Conservation (phyloP, 495 filamentous ascomycete species). For the Halenospora varia region DNA sequence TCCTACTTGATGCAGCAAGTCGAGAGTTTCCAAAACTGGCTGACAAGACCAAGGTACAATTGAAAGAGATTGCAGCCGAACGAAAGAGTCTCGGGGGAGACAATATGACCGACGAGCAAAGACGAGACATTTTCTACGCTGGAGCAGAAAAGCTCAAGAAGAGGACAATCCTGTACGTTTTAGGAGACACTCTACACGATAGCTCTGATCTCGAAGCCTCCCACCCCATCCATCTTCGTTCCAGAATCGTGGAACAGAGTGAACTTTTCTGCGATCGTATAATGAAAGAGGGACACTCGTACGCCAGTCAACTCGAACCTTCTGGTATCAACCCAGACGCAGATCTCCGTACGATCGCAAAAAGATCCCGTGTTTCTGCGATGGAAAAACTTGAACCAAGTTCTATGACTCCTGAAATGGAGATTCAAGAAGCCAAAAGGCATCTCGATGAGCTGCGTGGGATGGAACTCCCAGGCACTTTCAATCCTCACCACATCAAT, state of each 20-base stretch:
- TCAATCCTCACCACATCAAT: background rate
- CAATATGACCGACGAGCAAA: background rate
- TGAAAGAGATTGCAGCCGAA: background rate
- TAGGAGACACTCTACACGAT: background rate
- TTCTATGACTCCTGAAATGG: background rate
- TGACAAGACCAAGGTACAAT: background rate
- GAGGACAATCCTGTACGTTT: background rate
- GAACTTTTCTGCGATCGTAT: background rate
- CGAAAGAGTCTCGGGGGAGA: background rate
- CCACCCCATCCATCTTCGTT: background rate
- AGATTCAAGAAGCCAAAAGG: background rate
- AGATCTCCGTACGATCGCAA: background rate
- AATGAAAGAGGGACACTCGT: background rate
- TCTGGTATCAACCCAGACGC: background rate
- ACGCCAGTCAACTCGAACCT: background rate
- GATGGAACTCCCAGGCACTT: background rate
- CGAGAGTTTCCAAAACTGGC: background rate
- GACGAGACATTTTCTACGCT: background rate
- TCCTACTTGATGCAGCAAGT: background rate
- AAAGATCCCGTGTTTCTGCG: background rate
- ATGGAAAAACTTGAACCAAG: background rate
- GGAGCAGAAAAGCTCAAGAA: background rate
- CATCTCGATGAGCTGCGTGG: background rate
- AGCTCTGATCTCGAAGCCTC: background rate
- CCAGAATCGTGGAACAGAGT: background rate